Conservation (phyloP, 306 rosid species). For the Hippophae rhamnoides region DNA sequence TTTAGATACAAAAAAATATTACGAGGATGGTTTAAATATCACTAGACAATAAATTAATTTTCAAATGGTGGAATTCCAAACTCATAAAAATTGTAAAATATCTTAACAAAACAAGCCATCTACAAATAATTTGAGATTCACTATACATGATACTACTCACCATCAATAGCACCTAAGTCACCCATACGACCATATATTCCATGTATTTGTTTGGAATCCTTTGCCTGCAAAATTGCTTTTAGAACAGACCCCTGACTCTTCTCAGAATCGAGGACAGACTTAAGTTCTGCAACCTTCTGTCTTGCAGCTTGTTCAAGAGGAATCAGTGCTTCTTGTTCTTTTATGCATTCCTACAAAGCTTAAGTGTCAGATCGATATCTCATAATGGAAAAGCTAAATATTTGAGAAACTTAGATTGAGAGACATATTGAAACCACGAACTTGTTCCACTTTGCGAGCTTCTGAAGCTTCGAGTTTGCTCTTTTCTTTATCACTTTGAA, state of each 20-base stretch:
- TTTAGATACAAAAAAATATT: too few species aligned
- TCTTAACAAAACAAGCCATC: too few species aligned
- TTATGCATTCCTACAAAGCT: constrained; percentile 48
- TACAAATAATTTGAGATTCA: neutral
- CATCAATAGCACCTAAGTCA: constrained; percentile 93
- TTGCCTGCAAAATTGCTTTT: constrained; percentile 72
- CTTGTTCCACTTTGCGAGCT: constrained; percentile 69
- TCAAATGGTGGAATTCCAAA: too few species aligned
- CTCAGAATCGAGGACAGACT: constrained; percentile 77
- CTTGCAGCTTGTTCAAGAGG: constrained; percentile 93
- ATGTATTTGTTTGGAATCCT: constrained; percentile 57
- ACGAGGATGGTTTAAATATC: too few species aligned
- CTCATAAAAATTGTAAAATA: too few species aligned
- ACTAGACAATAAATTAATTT: too few species aligned
- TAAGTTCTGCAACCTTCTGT: constrained; percentile 91
- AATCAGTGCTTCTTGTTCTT: constrained; percentile 67
- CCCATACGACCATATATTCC: constrained; percentile 99
- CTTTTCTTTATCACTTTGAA: constrained; percentile 49
- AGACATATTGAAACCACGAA: constrained; percentile 24
- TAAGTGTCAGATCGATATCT: constrained; percentile 17
- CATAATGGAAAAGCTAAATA: neutral
- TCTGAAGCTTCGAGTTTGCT: constrained; percentile 51
- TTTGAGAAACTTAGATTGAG: neutral
- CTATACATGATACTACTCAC: constrained; percentile 28
- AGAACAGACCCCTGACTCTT: constrained; percentile 85